Evolutionary conservation across 2,329 filamentous ascomycete genomes (phyloP).

Genomic region (Talaromyces sp.): DNA sequence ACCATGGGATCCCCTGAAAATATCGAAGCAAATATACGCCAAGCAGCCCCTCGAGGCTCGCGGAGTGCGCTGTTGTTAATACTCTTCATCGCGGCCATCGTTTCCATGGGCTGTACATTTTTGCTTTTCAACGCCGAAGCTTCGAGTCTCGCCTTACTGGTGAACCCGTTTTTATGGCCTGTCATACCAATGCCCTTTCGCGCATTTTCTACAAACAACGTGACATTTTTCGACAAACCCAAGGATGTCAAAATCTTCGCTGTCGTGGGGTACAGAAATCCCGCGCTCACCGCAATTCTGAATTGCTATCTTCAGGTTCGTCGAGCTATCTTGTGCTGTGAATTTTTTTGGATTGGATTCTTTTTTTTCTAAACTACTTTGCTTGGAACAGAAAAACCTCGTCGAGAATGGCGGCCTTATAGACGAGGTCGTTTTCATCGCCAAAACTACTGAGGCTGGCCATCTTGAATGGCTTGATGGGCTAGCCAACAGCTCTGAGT

Average conservation of each 20-base stretch:
- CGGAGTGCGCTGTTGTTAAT: not conserved
- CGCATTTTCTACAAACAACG: conserved; percentile 23
- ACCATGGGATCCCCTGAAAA: not conserved
- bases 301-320: conserved; percentile 39
- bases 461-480: conserved; percentile 34
- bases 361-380: not conserved
- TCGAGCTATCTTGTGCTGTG: not conserved
- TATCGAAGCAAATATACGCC: not conserved
- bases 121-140: not conserved
- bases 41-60: not conserved
- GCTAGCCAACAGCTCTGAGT: conserved; percentile 22
- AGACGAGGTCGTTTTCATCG: conserved; percentile 40
- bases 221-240: conserved; percentile 28
- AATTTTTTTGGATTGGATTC: not conserved
- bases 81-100: not conserved
- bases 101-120: not conserved
- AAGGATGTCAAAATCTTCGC: conserved; percentile 32
- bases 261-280: conserved; percentile 34
- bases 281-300: conserved; percentile 30
- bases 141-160: not conserved
- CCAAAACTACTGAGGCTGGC: conserved; percentile 29
- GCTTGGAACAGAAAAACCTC: conserved; percentile 29
- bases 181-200: conserved; percentile 21
- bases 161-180: not conserved
- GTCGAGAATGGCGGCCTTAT: conserved; percentile 35